Evolutionary conservation across 108 stramenopile genomes (phyloP).

Genomic region (Conticribra guillardii): DNA sequence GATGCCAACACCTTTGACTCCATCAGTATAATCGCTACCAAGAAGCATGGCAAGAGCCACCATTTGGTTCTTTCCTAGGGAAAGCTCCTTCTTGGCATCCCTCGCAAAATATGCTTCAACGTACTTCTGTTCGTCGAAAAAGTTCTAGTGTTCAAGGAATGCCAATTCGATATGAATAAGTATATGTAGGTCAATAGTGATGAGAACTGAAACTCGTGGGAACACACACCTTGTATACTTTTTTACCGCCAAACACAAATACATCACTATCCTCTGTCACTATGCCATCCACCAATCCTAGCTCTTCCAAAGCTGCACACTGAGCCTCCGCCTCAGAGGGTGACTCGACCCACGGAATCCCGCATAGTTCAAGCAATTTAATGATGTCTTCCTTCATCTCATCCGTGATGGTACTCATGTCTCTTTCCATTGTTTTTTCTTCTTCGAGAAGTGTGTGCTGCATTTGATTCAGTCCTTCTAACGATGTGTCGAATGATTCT

Average conservation of each 20-base stretch:
- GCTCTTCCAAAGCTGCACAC: constrained; percentile 84
- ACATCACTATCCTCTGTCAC: constrained; percentile 98
- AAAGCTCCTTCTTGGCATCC: constrained; percentile 89
- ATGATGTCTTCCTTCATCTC: constrained; percentile 95
- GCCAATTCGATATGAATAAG: too few species aligned
- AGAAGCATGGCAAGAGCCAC: constrained; percentile 94
- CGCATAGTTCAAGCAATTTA: constrained; percentile 87
- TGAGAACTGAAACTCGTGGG: constrained; percentile 22
- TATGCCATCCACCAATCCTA: constrained; percentile 95
- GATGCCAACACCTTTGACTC: constrained; percentile 97
- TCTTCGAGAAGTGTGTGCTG: constrained; percentile 45
- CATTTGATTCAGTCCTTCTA: constrained; percentile 46
- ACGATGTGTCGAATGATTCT: constrained; percentile 45
- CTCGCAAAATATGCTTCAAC: constrained; percentile 92
- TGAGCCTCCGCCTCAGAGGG: constrained; percentile 99
- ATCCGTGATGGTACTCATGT: constrained; percentile 88
- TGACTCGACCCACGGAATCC: constrained; percentile 94
- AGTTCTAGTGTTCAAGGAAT: constrained; percentile 92
- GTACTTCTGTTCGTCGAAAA: constrained; percentile 95
- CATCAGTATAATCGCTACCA: constrained; percentile 98
- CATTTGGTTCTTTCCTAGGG: constrained; percentile 77
- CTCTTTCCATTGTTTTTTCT: constrained; percentile 66
- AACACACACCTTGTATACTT: constrained; percentile 51
- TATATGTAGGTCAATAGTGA: too few species aligned
- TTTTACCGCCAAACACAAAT: constrained; percentile 95